Evolutionary conservation across 192 early-diverging fungal species (phyloP), one percentile per base, ranked within the genome.

Genomic region (Coemansia aciculifera): DNA sequence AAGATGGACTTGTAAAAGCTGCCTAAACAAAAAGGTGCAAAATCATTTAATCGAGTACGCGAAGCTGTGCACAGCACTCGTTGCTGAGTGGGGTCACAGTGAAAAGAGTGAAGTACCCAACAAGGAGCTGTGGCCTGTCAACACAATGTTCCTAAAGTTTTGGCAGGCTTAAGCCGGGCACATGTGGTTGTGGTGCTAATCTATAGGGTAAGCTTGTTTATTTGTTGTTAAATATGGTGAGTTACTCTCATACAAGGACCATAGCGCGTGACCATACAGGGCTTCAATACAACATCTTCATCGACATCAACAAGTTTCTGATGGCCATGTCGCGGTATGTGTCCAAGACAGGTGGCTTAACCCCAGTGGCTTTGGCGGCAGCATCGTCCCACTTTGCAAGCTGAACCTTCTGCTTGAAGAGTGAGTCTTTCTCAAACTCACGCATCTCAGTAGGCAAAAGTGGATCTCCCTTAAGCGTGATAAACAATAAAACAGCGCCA

Each of bases 361-460:
- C 44, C 2, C 60, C 77, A 5, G 83, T 77, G 3, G 81, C 60
- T 51, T 86, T 87, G 32, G 86, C 71, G 10, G 34, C 34, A 0
- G 78, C 81, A 54, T 85, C 86, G 63, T 87, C 86, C 86, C 85
- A 87, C 51, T 71, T 78, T 37, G 85, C 75, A 57, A 87, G 69
- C 59, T 86, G 83, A 27, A 87, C 78, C 54, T 86, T 87, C 24
- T 76, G 42, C 38, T 85, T 64, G 54, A 79, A 87, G 11, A 86
- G 67, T 13, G 85, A 81, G 46, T 87, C 86, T 3, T 39, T 66
- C 59, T 85, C 81, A 65, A 88, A 88, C 5, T 36, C n/a, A n/a
- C n/a, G n/a, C n/a, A 74, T 77, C 15, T 88, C 77, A 5, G 84
- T 76, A 0, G 63, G 31, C n/a, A 82, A 69, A 56, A 32, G 32